Evolutionary conservation across 176 grass and related monocot species (phyloP).

Genomic region (Dactylis glomerata): DNA sequence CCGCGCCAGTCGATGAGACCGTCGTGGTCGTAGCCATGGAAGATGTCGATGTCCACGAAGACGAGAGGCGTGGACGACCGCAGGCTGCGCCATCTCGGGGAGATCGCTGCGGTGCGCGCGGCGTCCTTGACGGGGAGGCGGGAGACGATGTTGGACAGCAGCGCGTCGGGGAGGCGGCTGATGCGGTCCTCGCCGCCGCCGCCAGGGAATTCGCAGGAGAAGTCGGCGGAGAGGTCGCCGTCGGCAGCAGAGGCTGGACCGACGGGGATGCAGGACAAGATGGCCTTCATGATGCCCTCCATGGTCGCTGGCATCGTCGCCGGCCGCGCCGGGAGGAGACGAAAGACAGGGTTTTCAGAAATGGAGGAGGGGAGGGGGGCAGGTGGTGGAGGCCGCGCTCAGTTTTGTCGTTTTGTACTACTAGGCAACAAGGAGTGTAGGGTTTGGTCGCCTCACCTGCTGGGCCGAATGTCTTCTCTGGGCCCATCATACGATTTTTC

Average conservation of each 20-base stretch:
- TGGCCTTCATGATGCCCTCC: neutral
- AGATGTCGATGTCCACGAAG: slow-evolving; percentile 33
- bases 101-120: slow-evolving; percentile 9
- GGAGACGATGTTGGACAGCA: too few relatives aligned
- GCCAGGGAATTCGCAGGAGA: neutral
- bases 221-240: neutral
- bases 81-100: slow-evolving; percentile 38
- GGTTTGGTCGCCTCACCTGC: neutral
- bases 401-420: neutral
- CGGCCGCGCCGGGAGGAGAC: neutral
- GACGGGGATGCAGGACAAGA: slow-evolving; percentile 7
- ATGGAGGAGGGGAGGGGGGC: neutral
- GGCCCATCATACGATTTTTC: neutral
- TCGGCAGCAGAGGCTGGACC: neutral
- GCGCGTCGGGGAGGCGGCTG: slow-evolving; percentile 9
- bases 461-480: neutral
- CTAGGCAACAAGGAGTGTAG: neutral
- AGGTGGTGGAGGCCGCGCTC: neutral
- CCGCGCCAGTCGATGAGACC: neutral
- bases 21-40: neutral
- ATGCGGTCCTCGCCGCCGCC: slow-evolving; percentile 22
- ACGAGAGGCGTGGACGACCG: slow-evolving; percentile 21
- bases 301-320: neutral
- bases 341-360: neutral
- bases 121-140: slow-evolving; percentile 28